Percentiles rank a stretch among this genome's conserved stretches.
phyloP scores from a whole-genome alignment of 2,329 filamentous ascomycete species.

The Lasiodiplodia sp. region DNA sequence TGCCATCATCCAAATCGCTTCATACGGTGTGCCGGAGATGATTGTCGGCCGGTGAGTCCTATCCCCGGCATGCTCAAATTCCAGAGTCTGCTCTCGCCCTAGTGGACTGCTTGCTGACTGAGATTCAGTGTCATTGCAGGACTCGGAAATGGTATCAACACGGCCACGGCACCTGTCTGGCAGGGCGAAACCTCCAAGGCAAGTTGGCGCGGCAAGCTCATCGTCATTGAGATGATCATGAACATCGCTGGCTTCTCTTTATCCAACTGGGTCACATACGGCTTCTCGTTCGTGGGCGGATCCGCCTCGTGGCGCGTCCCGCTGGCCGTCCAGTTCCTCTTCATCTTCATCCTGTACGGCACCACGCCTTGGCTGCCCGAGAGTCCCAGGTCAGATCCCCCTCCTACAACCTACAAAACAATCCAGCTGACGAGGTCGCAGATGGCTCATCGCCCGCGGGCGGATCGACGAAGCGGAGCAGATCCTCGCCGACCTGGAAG shows the following conservation, averaged over 20 bases:
- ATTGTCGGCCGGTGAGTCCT: constrained; percentile 52
- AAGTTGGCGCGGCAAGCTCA: constrained; percentile 52
- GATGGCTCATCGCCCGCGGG: constrained; percentile 56
- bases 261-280: constrained; percentile 62
- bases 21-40: constrained; percentile 57
- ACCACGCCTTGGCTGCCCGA: constrained; percentile 59
- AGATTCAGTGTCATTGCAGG: constrained; percentile 51
- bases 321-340: constrained; percentile 59
- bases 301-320: constrained; percentile 55
- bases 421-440: neutral
- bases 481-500: constrained; percentile 60
- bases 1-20: constrained; percentile 56
- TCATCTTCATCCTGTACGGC: constrained; percentile 55
- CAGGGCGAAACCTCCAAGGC: constrained; percentile 58
- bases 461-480: constrained; percentile 55
- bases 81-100: neutral
- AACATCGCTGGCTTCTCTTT: constrained; percentile 60
- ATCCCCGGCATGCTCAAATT: too few relatives aligned
- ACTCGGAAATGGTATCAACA: constrained; percentile 62
- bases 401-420: too few relatives aligned
- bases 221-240: constrained; percentile 59
- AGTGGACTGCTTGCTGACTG: neutral
- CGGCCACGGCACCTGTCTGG: constrained; percentile 59
- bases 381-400: constrained; percentile 43
- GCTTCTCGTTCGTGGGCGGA: constrained; percentile 56